Evolutionary conservation across 2,329 filamentous ascomycete species (phyloP).

Genomic region (Samsoniella hepiali): DNA sequence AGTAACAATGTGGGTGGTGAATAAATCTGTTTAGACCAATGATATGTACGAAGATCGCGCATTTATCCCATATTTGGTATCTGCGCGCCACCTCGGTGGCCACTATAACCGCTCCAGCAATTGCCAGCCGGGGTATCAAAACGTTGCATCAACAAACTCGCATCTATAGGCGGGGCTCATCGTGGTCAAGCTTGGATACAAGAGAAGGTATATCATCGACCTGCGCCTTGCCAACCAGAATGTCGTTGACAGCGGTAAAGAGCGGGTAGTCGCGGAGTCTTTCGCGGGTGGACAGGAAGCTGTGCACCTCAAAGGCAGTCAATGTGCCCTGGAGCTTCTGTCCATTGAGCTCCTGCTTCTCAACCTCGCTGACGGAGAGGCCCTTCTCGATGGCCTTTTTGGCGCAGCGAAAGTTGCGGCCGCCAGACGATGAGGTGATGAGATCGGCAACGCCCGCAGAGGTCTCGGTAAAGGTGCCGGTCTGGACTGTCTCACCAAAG

Average conservation of each 20-base stretch:
- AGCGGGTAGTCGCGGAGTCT: conserved; percentile 83
- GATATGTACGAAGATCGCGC: too few species aligned
- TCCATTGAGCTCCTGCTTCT: conserved; percentile 85
- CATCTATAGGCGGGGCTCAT: conserved; percentile 12
- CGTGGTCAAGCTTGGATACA: conserved; percentile 39
- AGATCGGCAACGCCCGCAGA: conserved; percentile 92
- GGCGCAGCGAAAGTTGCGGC: conserved; percentile 91
- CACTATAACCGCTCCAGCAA: background rate
- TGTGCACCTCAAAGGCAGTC: conserved; percentile 88
- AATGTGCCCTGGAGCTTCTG: conserved; percentile 95
- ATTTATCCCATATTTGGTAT: too few species aligned
- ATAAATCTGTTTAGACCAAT: too few species aligned
- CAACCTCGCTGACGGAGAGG: conserved; percentile 79
- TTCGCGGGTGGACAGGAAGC: conserved; percentile 75
- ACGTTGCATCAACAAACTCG: background rate
- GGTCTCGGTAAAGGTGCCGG: conserved; percentile 92
- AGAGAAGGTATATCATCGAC: conserved; percentile 78
- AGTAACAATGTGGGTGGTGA: too few species aligned
- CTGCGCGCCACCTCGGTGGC: too few species aligned
- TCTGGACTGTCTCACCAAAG: conserved; percentile 77
- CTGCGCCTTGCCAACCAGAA: conserved; percentile 71
- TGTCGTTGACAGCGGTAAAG: conserved; percentile 82
- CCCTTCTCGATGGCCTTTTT: conserved; percentile 80
- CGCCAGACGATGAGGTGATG: conserved; percentile 89
- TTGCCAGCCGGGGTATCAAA: conserved; percentile 5